phyloP scores from a whole-genome alignment of 2,329 filamentous ascomycete species.

The Beauveria medogensis region DNA sequence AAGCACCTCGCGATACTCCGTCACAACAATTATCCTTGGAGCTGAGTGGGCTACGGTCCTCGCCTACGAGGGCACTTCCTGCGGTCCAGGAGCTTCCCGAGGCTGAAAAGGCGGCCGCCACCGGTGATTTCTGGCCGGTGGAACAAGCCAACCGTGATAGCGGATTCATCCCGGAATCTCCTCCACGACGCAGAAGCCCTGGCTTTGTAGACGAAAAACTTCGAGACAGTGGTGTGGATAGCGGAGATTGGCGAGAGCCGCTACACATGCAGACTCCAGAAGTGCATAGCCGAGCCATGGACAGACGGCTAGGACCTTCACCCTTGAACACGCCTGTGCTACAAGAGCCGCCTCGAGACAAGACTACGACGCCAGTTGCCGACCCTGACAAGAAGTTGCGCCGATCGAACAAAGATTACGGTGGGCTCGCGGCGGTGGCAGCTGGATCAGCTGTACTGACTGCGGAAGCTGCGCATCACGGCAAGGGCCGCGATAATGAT shows the following conservation, averaged over 20 bases:
- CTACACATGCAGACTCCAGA: constrained; percentile 22
- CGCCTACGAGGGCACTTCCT: constrained; percentile 37
- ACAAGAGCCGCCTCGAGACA: constrained; percentile 28
- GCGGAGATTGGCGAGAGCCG: constrained; percentile 38
- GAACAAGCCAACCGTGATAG: constrained; percentile 41
- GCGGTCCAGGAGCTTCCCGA: constrained; percentile 45
- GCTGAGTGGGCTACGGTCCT: constrained; percentile 33
- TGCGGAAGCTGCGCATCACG: neutral
- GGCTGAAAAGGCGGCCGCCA: constrained; percentile 28
- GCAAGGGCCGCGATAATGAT: neutral
- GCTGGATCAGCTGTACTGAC: constrained; percentile 10
- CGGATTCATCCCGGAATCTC: constrained; percentile 38
- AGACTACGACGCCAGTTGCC: constrained; percentile 23
- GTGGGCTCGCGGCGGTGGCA: constrained; percentile 15
- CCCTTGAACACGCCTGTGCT: constrained; percentile 32
- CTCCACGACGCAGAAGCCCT: constrained; percentile 28
- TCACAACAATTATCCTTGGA: constrained; percentile 19
- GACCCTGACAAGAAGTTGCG: constrained; percentile 35
- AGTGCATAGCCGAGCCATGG: constrained; percentile 13
- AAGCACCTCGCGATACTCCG: constrained; percentile 20
- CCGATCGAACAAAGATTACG: constrained; percentile 21
- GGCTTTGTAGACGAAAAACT: constrained; percentile 26
- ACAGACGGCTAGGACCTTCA: constrained; percentile 24
- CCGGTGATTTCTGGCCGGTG: constrained; percentile 16
- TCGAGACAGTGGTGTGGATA: constrained; percentile 50